Base-by-base conservation (phyloP, 345 rosid genomes). In the Isatis tinctoria region DNA sequence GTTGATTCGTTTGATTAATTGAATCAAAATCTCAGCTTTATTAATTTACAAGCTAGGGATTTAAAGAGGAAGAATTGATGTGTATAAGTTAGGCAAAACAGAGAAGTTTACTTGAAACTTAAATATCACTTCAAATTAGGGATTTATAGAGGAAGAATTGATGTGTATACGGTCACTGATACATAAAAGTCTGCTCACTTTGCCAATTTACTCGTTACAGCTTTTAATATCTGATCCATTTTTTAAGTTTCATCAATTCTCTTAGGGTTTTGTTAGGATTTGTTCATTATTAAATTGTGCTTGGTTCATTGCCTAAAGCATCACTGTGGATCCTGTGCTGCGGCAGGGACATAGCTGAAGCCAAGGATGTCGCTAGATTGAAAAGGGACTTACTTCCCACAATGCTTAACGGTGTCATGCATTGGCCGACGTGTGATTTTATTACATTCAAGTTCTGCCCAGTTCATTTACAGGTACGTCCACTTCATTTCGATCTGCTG, bases 361-460 rank as follows among this genome's bases (percentile, higher is more conserved):
- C 93, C 61, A 88, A 77, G 65, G 89, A 96, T n/a, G 59, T 85
- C 71, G 88, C 94, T 54, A 86, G 97, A 58, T 80, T 95, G 74
- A 88, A 86, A 78, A 83, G 98, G 37, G 98, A 92, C 82, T 40
- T 90, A 70, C 66, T 92, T 35, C 97, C 98, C 7, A 88, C 99
- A 20, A 35, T 92, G 87, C 18, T 86, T 7, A 87, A 74, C 20
- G 98, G 96, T 28, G 74, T 83, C 41, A 84, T 92, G 91, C 92
- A 95, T 82, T 92, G 99, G 99, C 97, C 98, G 12, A 0, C 85
- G 16, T 92, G 99, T 69, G 99, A 95, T 83, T 95, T 95, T 54
- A 83, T 92, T 82, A 92, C 97, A 7, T 92, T 86, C 77, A 90
- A 69, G 78, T 95, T 92, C 85, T 74, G 67, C 52, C 99, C 98